These are phyloP conservation scores for Schizothecium vesticola DNA, from an alignment of 495 filamentous ascomycete genomes.

Conservation along the genomic window DNA sequence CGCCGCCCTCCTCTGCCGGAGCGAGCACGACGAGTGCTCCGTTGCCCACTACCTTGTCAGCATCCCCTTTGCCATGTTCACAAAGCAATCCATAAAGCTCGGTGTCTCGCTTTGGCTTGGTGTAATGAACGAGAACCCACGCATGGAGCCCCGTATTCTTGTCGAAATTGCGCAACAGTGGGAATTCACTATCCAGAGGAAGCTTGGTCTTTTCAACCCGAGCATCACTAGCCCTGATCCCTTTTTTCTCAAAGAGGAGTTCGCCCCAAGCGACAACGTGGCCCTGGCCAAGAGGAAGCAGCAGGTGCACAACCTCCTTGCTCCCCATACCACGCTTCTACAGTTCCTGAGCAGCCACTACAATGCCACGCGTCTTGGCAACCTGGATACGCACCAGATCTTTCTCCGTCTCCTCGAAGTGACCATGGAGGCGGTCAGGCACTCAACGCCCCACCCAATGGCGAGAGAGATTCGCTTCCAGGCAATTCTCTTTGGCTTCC, in stretches of 20 bases:
- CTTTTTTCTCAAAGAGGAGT: constrained; percentile 85
- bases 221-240: constrained; percentile 76
- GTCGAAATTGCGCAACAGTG: constrained; percentile 80
- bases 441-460: constrained; percentile 72
- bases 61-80: constrained; percentile 88
- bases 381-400: constrained; percentile 67
- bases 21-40: constrained; percentile 62
- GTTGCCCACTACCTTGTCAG: constrained; percentile 80
- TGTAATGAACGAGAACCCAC: constrained; percentile 92
- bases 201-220: constrained; percentile 74
- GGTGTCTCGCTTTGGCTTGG: constrained; percentile 94
- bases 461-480: constrained; percentile 88
- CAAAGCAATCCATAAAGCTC: constrained; percentile 89
- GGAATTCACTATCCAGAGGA: constrained; percentile 71
- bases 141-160: constrained; percentile 75
- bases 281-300: constrained; percentile 69
- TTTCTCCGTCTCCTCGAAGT: constrained; percentile 73
- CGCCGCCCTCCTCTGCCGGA: constrained; percentile 76
- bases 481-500: constrained; percentile 73
- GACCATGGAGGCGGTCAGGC: constrained; percentile 65
- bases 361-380: constrained; percentile 79
- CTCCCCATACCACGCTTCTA: constrained; percentile 78
- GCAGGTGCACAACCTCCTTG: constrained; percentile 67
- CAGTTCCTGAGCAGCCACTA: constrained; percentile 93
- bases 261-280: constrained; percentile 81